Evolutionary conservation across 2,329 filamentous ascomycete species (phyloP).

Genomic region (Pseudopithomyces maydicus): DNA sequence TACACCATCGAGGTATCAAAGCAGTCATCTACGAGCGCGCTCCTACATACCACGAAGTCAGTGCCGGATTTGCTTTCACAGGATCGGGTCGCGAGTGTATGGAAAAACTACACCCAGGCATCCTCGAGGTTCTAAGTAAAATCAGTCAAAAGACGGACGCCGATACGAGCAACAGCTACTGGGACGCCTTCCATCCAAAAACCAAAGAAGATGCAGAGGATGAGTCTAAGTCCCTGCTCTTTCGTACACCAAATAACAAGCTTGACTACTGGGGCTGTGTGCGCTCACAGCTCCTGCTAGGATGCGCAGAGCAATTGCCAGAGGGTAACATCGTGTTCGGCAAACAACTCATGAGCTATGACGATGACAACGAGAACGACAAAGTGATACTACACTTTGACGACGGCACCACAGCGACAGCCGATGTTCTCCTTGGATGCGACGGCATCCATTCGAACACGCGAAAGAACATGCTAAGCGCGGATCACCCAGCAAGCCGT

Average conservation of each 20-base stretch:
- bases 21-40: conserved; percentile 8
- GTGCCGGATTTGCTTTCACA: conserved; percentile 9
- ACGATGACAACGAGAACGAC: neutral
- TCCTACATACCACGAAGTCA: conserved; percentile 5
- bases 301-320: conserved; percentile 14
- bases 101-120: neutral
- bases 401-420: conserved; percentile 31
- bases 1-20: neutral
- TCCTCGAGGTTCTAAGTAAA: conserved; percentile 3
- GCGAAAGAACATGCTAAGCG: neutral
- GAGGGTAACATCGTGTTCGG: conserved; percentile 7
- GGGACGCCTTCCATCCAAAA: conserved; percentile 5
- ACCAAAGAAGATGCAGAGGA: neutral
- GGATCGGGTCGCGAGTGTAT: conserved; percentile 8
- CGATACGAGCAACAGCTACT: conserved; percentile 6
- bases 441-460: conserved; percentile 49
- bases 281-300: conserved; percentile 14
- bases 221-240: conserved; percentile 4
- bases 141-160: conserved; percentile 1
- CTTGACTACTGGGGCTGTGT: conserved; percentile 10
- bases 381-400: conserved; percentile 37
- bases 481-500: conserved; percentile 8
- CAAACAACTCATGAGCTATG: conserved; percentile 11
- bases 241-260: neutral
- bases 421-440: conserved; percentile 50